Evolutionary conservation across 768 basidiomycete species (phyloP).

Genomic region (Boletus pseudo-olivaceus): DNA sequence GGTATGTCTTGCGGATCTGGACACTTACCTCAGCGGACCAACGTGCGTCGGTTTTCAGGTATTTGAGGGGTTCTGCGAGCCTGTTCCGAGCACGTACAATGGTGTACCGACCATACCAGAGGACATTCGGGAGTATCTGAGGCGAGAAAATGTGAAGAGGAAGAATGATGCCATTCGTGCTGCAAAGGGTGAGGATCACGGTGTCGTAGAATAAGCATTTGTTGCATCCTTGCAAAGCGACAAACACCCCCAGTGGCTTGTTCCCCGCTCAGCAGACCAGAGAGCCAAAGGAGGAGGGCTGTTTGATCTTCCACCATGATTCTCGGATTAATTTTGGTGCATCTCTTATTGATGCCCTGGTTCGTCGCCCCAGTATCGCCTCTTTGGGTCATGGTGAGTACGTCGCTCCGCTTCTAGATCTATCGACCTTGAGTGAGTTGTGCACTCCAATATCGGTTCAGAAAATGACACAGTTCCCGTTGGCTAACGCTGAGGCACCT

Average conservation of each 20-base stretch:
- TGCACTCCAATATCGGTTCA: too few relatives aligned
- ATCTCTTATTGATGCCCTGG: not conserved
- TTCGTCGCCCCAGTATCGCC: not conserved
- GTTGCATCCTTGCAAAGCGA: not conserved
- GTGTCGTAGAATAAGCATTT: not conserved
- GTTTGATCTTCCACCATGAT: not conserved
- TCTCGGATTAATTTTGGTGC: not conserved
- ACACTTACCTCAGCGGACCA: not conserved
- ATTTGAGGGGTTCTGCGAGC: conserved; percentile 24
- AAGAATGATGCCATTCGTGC: conserved; percentile 22
- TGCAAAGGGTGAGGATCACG: conserved; percentile 35
- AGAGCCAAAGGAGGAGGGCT: not conserved
- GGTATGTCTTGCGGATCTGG: conserved; percentile 2
- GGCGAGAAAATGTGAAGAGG: conserved; percentile 20
- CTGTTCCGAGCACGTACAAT: conserved; percentile 22
- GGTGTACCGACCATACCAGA: conserved; percentile 12
- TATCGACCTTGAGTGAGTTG: too few relatives aligned
- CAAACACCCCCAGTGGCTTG: not conserved
- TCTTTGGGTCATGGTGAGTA: not conserved
- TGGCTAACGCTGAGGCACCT: too few relatives aligned
- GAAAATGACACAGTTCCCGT: too few relatives aligned
- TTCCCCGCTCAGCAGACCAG: not conserved
- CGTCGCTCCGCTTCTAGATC: not conserved
- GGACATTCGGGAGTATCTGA: conserved; percentile 20
- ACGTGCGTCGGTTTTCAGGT: conserved; percentile 6